Evolutionary conservation across 2,329 filamentous ascomycete species (phyloP).

Genomic region (Penicillium sp.): DNA sequence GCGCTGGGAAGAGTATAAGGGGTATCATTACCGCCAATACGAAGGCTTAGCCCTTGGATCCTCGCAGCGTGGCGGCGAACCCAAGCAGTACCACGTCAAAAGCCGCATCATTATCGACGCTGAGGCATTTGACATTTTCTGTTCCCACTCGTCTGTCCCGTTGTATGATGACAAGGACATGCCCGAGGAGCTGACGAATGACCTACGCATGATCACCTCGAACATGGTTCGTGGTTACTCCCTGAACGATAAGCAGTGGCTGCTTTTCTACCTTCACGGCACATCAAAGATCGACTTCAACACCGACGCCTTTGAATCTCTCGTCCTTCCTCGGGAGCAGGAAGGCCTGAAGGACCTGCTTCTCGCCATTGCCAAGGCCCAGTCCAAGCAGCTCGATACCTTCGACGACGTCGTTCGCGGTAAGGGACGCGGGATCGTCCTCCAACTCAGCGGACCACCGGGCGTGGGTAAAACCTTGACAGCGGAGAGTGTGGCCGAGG

Average conservation of each 20-base stretch:
- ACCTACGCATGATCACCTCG: constrained; percentile 46
- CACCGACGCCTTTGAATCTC: constrained; percentile 48
- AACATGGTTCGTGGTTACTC: constrained; percentile 53
- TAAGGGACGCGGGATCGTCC: constrained; percentile 56
- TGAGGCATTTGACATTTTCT: constrained; percentile 52
- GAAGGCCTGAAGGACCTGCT: constrained; percentile 48
- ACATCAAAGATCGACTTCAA: constrained; percentile 50
- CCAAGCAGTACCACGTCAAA: constrained; percentile 38
- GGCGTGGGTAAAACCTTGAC: constrained; percentile 59
- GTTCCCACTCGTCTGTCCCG: constrained; percentile 43
- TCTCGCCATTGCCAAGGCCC: constrained; percentile 49
- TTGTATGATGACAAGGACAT: constrained; percentile 12
- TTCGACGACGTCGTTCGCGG: constrained; percentile 57
- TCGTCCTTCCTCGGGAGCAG: constrained; percentile 52
- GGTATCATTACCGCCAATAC: constrained; percentile 55
- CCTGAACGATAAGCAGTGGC: constrained; percentile 44
- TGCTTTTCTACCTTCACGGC: constrained; percentile 42
- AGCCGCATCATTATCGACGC: constrained; percentile 57
- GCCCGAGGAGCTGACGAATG: constrained; percentile 38
- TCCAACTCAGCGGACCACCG: constrained; percentile 54
- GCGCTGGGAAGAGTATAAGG: constrained; percentile 50
- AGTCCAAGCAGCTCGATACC: constrained; percentile 39
- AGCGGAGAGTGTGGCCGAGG: constrained; percentile 54
- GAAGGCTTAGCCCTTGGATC: constrained; percentile 46
- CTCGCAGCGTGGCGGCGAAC: constrained; percentile 27